Conservation (phyloP, 2,329 filamentous ascomycete genomes). For the Keithomyces neogunnii region DNA sequence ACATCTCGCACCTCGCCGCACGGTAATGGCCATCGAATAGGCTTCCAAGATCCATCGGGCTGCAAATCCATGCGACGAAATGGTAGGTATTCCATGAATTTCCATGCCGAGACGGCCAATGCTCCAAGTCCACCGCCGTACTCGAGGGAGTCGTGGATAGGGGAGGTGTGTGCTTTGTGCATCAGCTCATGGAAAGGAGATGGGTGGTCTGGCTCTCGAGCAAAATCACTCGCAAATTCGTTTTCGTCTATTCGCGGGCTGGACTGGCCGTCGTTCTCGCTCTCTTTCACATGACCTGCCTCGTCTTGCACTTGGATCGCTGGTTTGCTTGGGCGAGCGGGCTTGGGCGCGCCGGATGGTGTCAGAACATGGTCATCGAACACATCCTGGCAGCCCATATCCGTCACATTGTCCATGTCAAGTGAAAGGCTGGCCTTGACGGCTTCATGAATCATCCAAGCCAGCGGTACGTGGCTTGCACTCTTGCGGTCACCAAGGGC, state of each 20-base stretch:
- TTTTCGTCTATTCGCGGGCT: constrained; percentile 15
- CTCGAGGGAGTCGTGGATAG: constrained; percentile 63
- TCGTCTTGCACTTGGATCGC: constrained; percentile 17
- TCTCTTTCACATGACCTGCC: constrained; percentile 10
- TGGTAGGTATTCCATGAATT: constrained; percentile 72
- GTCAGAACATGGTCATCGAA: constrained; percentile 5
- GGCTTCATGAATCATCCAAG: constrained; percentile 59
- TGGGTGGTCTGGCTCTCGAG: constrained; percentile 6
- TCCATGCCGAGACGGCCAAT: constrained; percentile 58
- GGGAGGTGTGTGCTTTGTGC: constrained; percentile 43
- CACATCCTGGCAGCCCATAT: constrained; percentile 47
- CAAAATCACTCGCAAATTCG: constrained; percentile 6
- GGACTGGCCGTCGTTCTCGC: constrained; percentile 8
- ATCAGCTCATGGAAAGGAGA: constrained; percentile 49
- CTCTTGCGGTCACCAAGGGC: constrained; percentile 47
- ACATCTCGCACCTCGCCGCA: constrained; percentile 72
- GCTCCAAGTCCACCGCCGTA: constrained; percentile 51
- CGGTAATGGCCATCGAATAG: constrained; percentile 72
- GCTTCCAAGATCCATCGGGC: constrained; percentile 65
- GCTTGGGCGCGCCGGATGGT: not conserved
- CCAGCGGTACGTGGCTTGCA: constrained; percentile 58
- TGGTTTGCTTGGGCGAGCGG: constrained; percentile 7
- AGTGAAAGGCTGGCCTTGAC: constrained; percentile 60
- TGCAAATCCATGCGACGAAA: constrained; percentile 75
- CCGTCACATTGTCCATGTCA: constrained; percentile 57